Conservation (phyloP, 2,329 filamentous ascomycete genomes). For the Fusarium austroafricanum region DNA sequence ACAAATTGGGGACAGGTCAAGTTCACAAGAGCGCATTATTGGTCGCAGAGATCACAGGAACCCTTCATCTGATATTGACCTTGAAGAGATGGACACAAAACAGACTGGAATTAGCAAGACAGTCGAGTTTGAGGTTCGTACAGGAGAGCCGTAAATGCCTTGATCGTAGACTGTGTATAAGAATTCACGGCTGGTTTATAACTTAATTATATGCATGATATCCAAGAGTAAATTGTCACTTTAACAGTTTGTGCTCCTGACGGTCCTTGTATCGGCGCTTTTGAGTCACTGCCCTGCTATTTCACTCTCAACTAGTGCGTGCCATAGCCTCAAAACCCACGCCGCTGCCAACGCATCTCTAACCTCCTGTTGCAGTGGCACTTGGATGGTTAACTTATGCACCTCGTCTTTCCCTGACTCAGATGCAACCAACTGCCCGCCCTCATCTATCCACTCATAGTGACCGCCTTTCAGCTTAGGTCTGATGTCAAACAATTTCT, state of each 20-base stretch:
- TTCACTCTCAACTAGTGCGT: not conserved
- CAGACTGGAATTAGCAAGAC: conserved; percentile 42
- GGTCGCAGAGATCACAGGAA: conserved; percentile 30
- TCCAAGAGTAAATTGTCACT: not conserved
- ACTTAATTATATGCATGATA: not conserved
- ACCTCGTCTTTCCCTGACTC: not conserved
- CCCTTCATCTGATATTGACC: conserved; percentile 38
- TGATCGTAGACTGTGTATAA: not conserved
- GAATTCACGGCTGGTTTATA: not conserved
- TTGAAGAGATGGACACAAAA: conserved; percentile 41
- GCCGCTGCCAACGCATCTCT: conserved; percentile 21
- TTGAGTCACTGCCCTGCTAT: not conserved
- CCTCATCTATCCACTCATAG: conserved; percentile 22
- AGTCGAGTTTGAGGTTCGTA: conserved; percentile 36
- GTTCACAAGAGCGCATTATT: conserved; percentile 43
- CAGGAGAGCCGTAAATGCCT: conserved; percentile 7
- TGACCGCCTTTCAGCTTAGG: conserved; percentile 3
- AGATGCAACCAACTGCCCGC: not conserved
- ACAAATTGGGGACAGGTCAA: conserved; percentile 11
- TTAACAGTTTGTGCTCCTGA: too few relatives aligned
- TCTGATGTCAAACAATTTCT: conserved; percentile 15
- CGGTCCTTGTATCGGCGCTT: too few relatives aligned
- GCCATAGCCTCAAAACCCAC: conserved; percentile 32
- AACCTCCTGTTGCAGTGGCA: not conserved
- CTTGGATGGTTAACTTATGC: not conserved